phyloP scores from a whole-genome alignment of 495 filamentous ascomycete genomes.

The Annulohypoxylon moriforme region DNA sequence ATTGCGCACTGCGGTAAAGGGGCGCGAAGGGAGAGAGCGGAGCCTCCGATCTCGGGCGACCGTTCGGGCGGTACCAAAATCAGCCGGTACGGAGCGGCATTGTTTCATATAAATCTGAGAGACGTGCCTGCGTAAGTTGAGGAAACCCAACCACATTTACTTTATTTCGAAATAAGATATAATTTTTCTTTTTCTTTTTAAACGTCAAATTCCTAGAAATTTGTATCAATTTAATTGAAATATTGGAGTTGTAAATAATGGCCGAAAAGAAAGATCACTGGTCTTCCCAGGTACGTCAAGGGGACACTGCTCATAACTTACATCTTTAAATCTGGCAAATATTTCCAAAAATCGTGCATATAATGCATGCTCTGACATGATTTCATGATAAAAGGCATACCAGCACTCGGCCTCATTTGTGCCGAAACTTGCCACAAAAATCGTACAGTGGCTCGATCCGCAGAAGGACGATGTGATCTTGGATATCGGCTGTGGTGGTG shows the following conservation, averaged over 20 bases:
- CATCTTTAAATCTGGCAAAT: too few relatives aligned
- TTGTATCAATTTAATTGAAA: background rate
- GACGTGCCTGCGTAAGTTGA: background rate
- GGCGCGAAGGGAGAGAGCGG: background rate
- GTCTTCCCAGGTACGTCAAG: slow-evolving; percentile 65
- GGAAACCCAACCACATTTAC: background rate
- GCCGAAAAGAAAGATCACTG: slow-evolving; percentile 64
- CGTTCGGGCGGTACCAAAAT: background rate
- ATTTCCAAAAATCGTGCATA: too few relatives aligned
- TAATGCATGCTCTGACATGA: slow-evolving; percentile 10
- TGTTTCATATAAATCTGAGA: slow-evolving; percentile 22
- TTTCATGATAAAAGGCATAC: slow-evolving; percentile 62
- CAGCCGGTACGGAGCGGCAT: background rate
- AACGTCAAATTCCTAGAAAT: too few relatives aligned
- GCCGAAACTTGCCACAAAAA: slow-evolving; percentile 71
- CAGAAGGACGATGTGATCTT: slow-evolving; percentile 71
- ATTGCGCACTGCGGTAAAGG: slow-evolving; percentile 47
- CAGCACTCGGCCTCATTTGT: slow-evolving; percentile 76
- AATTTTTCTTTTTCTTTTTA: too few relatives aligned
- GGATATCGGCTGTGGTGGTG: slow-evolving; percentile 79
- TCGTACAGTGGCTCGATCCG: slow-evolving; percentile 73
- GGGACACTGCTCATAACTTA: background rate
- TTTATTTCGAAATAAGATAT: background rate
- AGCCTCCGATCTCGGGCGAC: slow-evolving; percentile 43
- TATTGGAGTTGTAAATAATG: slow-evolving; percentile 31